Evolutionary conservation across 2,329 filamentous ascomycete species (phyloP), one percentile per base, ranked within the genome.

Genomic region (Aureobasidium zeae): DNA sequence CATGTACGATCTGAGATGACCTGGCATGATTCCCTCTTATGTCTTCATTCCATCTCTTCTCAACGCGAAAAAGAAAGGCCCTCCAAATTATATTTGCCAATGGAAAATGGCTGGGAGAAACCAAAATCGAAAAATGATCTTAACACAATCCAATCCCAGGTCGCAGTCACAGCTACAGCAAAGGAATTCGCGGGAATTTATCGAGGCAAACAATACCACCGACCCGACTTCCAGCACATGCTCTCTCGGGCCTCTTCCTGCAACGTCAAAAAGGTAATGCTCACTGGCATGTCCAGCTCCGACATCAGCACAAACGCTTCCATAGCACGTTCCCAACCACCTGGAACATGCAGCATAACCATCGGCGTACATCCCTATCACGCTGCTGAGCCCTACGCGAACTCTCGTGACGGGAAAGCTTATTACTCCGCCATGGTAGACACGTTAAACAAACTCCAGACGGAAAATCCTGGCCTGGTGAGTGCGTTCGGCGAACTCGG

Each of bases 341-440:
- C 49, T 6, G 53, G 55, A 26, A n/a, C n/a, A n/a, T 70, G 68
- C 47, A 66, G 58, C 9, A 54, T 70, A 45, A 73, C 70, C 2
- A 58, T 73, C 8, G 70, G 71, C 1, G 60, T 73, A 3, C 71
- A 73, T 45, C 70, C 70, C 0, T 73, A 74, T 44, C 67, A 74
- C 35, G 70, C 68, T 0, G 52, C 52, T 0, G 68, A 72, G 45
- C 63, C 69, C 1, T 43, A 43, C 5, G 22, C 22, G 7, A 65
- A 66, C 5, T 53, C 47, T 1, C 50, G 46, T 41, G 53, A 47
- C 4, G 53, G 60, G 13, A 15, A 25, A n/a, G 45, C 41, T 1
- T 55, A 64, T 4, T 53, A 64, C 2, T 22, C 45, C 0, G 38
- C 58, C 1, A 48, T 66, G 4, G 52, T 49, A 0, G 48, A 54